Evolutionary conservation across 192 early-diverging fungal genomes (phyloP).

Genomic region (Thamnidium elegans): DNA sequence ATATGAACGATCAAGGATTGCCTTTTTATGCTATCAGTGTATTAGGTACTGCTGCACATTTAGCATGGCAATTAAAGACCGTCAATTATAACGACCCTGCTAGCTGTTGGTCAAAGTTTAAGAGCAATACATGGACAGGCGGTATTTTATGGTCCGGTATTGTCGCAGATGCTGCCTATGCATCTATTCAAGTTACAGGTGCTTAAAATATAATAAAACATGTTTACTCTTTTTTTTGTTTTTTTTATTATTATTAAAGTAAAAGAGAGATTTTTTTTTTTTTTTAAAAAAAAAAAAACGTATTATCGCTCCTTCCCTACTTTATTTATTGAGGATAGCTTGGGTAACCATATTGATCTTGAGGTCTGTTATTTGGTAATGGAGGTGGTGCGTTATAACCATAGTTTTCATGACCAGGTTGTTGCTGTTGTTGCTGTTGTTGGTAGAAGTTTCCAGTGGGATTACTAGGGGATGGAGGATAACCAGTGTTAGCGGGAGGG

Average conservation of each 20-base stretch:
- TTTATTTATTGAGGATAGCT: background rate
- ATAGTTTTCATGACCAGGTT: no score
- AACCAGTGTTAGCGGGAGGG: no score
- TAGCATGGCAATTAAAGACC: conserved; percentile 77
- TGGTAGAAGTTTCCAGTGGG: no score
- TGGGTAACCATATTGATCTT: background rate
- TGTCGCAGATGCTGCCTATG: conserved; percentile 50
- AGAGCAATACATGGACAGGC: conserved; percentile 78
- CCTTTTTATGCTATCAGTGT: conserved; percentile 74
- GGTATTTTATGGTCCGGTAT: conserved; percentile 73
- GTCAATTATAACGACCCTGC: conserved; percentile 63
- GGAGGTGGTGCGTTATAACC: background rate
- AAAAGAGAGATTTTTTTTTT: no score
- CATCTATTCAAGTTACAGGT: background rate
- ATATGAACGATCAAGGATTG: conserved; percentile 73
- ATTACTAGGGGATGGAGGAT: no score
- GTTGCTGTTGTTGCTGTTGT: no score
- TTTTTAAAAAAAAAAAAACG: no score
- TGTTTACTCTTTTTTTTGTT: no score
- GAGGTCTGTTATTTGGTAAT: background rate
- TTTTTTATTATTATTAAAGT: no score
- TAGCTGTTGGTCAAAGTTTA: conserved; percentile 77
- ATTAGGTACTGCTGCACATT: conserved; percentile 68
- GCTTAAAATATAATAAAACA: background rate
- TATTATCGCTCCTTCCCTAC: no score